A percentile compares a stretch with the other conserved stretches of the same genome.
Conservation (phyloP, 768 basidiomycete species). For the Gloeostereum incarnatum region DNA sequence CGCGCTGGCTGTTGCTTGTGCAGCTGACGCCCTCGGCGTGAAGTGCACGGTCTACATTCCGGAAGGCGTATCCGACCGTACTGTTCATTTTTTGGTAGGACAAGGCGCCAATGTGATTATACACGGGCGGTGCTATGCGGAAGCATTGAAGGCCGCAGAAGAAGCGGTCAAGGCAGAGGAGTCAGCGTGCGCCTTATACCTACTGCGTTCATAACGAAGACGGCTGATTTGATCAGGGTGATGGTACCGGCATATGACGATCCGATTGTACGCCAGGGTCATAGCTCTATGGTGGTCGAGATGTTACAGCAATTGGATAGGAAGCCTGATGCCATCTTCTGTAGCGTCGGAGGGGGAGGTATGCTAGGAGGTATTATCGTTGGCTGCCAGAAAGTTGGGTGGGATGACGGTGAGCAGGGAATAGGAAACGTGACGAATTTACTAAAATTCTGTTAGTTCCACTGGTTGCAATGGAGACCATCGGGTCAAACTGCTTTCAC, state of each 20-base stretch:
- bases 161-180: conserved; percentile 31
- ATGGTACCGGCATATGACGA: conserved; percentile 69
- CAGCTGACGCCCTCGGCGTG: conserved; percentile 42
- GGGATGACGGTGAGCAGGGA: conserved; percentile 53
- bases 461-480: conserved; percentile 59
- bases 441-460: conserved; percentile 35
- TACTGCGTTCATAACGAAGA: conserved; percentile 3
- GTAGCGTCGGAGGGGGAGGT: conserved; percentile 71
- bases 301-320: conserved; percentile 41
- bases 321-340: conserved; percentile 66
- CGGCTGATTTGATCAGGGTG: conserved; percentile 27
- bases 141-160: conserved; percentile 45
- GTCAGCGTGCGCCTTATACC: conserved; percentile 37
- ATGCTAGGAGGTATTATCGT: conserved; percentile 59
- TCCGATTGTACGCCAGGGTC: conserved; percentile 63
- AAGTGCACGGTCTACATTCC: conserved; percentile 66
- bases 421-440: conserved; percentile 3
- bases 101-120: conserved; percentile 52
- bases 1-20: conserved; percentile 62
- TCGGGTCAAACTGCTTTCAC: conserved; percentile 68
- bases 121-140: conserved; percentile 47
- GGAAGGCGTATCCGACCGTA: conserved; percentile 35
- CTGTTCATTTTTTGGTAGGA: conserved; percentile 37
- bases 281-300: conserved; percentile 66
- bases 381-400: conserved; percentile 55